Base-by-base conservation (phyloP, 805 yeast genomes). In the Candida silvicultrix region DNA sequence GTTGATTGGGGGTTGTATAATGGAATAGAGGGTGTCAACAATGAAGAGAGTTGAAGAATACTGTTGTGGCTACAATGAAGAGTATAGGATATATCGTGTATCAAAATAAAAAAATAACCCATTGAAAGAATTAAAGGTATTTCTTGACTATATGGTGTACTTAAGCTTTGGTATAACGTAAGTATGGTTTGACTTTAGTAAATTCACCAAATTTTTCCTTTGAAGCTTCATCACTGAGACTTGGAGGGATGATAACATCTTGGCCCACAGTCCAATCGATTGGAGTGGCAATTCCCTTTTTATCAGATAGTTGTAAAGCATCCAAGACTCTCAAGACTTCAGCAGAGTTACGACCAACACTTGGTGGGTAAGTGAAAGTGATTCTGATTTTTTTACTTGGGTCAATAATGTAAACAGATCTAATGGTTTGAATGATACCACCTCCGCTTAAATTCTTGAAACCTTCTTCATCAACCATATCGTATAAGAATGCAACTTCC, bases 281-380 rank as follows among this genome's bases (percentile, higher is more conserved):
- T 49, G 96, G 96, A 40, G 97, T 89, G 50, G 87, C 94, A 54
- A 89, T 78, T 61, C 92, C 87, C 69, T 79, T 73, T 63, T 78
- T 75, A 69, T 90, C 97, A 58, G 89, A 87, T 53, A 81, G 72
- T 74, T 89, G 96, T 66, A 89, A 73, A 45, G 96, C 85, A 65
- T 88, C 96, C 53, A 89, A 71, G 47, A 85, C 95, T 72, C 97
- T 85, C 67, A 90, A 75, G 34, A 89, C 92, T 75, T 89, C 97
- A 48, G 86, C 78, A 51, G 96, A 78, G 81, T 90, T 89, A 77
- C 97, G 85, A 65, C 97, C 97, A 50, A 87, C 82, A 40, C 95
- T 84, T 49, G 97, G 94, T 48, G 97, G 97, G 75, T 89, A 89
- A 20, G 92, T 78, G 73, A 90, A 68, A 55, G 84, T 81, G 63